A percentile compares a stretch with the other conserved stretches of the same genome.
These are phyloP conservation scores for Plasmopara viticola DNA, from an alignment of 352 stramenopile species.

Conservation along the genomic window DNA sequence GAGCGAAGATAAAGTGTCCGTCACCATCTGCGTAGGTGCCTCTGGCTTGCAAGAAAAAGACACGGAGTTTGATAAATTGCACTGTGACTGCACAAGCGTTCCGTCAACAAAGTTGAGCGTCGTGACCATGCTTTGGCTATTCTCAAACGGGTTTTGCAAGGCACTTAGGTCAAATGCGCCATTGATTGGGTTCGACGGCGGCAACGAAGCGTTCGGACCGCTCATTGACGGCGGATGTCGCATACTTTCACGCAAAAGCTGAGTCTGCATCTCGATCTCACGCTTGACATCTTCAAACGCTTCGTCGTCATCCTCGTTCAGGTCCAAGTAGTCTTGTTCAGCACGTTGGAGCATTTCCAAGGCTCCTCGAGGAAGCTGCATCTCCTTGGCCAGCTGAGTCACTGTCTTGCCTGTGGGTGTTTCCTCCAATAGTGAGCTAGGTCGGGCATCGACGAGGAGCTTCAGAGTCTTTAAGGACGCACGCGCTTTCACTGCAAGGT, in stretches of 20 bases:
- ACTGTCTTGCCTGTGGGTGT: conserved; percentile 68
- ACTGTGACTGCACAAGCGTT: conserved; percentile 32
- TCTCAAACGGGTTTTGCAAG: conserved; percentile 30
- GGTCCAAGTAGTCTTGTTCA: conserved; percentile 63
- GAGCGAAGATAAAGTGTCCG: conserved; percentile 18
- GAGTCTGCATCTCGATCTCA: conserved; percentile 69
- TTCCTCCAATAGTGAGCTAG: conserved; percentile 63
- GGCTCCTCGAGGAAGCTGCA: conserved; percentile 32
- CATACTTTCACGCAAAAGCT: conserved; percentile 72
- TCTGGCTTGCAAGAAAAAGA: conserved; percentile 17
- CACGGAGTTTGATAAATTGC: conserved; percentile 19
- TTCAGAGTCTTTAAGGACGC: conserved; percentile 43
- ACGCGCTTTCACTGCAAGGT: conserved; percentile 70
- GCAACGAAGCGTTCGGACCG: conserved; percentile 27
- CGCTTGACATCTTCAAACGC: conserved; percentile 61
- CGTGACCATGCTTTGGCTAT: conserved; percentile 34
- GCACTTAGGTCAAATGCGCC: conserved; percentile 24
- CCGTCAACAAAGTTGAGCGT: conserved; percentile 38
- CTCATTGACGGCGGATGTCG: conserved; percentile 34
- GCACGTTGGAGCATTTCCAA: conserved; percentile 64
- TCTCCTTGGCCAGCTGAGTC: conserved; percentile 55
- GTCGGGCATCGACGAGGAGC: conserved; percentile 55
- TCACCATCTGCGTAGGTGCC: conserved; percentile 10
- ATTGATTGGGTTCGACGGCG: conserved; percentile 21
- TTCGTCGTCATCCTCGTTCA: conserved; percentile 54